A percentile compares a stretch with the other conserved stretches of the same genome.
Evolutionary conservation across 1,284 basidiomycete genomes (phyloP).

Genomic region (Apiotrichum veenhuisii): DNA sequence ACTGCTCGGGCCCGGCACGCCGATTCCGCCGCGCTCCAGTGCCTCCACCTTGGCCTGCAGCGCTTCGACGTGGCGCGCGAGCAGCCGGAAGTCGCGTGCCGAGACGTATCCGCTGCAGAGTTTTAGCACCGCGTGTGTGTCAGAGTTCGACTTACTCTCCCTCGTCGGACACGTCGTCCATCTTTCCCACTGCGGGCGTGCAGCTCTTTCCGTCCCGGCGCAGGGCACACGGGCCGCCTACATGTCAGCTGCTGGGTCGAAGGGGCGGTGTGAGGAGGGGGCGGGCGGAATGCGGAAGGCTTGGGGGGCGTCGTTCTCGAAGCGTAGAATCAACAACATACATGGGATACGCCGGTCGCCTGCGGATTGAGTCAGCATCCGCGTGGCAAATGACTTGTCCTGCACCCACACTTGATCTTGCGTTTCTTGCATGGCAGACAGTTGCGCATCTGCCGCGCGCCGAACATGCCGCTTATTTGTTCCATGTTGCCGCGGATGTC

Average conservation of each 20-base stretch:
- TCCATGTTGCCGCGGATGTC: conserved; percentile 3
- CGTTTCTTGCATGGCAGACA: conserved; percentile 24
- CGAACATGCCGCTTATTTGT: conserved; percentile 11
- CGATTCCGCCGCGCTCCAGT: conserved; percentile 3
- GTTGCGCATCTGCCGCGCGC: conserved; percentile 22
- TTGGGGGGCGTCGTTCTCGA: no score
- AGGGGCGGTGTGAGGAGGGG: no score
- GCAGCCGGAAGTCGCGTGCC: conserved; percentile 8
- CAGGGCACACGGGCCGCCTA: conserved; percentile 21
- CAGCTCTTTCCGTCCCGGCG: conserved; percentile 20
- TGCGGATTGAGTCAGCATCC: background rate
- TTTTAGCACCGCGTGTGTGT: no score
- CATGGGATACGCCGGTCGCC: conserved; percentile 22
- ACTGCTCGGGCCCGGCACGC: background rate
- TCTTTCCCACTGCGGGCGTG: conserved; percentile 8
- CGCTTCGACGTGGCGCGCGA: conserved; percentile 3
- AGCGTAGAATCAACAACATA: background rate
- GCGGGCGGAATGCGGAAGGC: no score
- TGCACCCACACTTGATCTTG: conserved; percentile 22
- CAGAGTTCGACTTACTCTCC: background rate
- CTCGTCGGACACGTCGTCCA: conserved; percentile 10
- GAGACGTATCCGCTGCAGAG: conserved; percentile 11
- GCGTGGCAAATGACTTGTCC: no score
- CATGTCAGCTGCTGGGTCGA: no score
- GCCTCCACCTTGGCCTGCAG: conserved; percentile 10